Base-by-base conservation (phyloP, 2,329 filamentous ascomycete species). In the Ramularia endophylla region DNA sequence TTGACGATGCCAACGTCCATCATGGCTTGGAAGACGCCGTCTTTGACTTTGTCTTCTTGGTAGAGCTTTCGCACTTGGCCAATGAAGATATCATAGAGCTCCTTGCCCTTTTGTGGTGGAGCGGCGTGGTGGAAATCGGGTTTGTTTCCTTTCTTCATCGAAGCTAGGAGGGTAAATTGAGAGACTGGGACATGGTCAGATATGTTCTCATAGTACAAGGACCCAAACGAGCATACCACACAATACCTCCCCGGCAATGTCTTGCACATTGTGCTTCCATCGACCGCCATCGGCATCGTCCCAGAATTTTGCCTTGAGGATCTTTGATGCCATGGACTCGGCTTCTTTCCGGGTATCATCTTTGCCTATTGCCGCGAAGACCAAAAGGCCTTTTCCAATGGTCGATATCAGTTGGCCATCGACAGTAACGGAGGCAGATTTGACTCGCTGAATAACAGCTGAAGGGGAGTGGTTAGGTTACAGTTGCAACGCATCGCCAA, bases 1-100 rank as follows among this genome's bases (percentile, higher is more conserved):
- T 97, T 97, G 36, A 95, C 81, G 20, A 95, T 67, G 36, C 85
- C 84, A 44, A 98, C 90, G 59, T 97, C 84, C 92, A 98, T 98
- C 89, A 94, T 95, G 36, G 92, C 92, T 60, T 95, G 90, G 64
- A 98, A 98, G 20, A 90, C 80, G n/a, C 94, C 92, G 61, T 98
- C 83, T 62, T 95, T 88, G 44, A 98, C 89, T 50, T 75, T 81
- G 7, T 87, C 85, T 5, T 76, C 65, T 4, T 70, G 64, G 62
- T 97, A 94, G 2, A 80, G 73, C 40, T 81, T 73, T 54, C 81
- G 76, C 30, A 97, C 80, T 54, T 84, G 85, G 37, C 77, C 69
- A 54, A 89, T 79, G 68, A 98, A 97, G 59, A 83, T 74, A 41
- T 89, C 78, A 61, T 97, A 98, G 5, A 97, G 72, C 47, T 75